Base-by-base conservation (phyloP, 192 early-diverging fungal species). In the Umbelopsis ramanniana region DNA sequence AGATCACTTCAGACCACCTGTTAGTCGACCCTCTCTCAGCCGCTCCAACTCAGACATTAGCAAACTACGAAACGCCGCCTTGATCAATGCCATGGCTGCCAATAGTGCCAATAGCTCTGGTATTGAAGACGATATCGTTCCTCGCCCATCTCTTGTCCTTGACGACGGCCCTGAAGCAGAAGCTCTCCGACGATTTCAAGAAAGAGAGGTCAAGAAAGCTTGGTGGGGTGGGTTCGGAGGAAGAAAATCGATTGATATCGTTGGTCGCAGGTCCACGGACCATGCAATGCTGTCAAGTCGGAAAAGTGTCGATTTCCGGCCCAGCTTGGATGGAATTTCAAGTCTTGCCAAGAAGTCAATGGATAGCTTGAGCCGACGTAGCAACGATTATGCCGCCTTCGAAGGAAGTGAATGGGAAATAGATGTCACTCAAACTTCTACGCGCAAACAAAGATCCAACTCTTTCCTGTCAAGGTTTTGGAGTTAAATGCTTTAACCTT, bases 191-290 rank as follows among this genome's bases (percentile, higher is more conserved):
- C 71, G 60, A 46, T 70, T 66, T 26, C 70, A 79, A 40, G 73
- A 79, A 33, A 71, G 63, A 29, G 74, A 80, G 29, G 67, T 71
- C 26, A 80, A 80, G n/a, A 80, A 80, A 43, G 29, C 75, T n/a
- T 80, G 79, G 79, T 76, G 75, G 74, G 55, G 53, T 23, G 69
- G 67, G 6, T 69, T 77, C 40, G 70, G 66, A 38, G 77, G 77
- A 29, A 60, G 77, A 19, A 75, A 79, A 45, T 69, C 73, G 9
- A 47, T 75, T 26, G 74, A 75, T 26, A 69, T 50, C 22, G 72
- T 75, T 22, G 66, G 67, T 33, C 73, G 77, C 40, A 66, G 69
- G 50, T 71, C 63, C 17, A 19, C 68, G 15, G 69, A 71, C 19
- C 57, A 63, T 35, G 17, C 33, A 15, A 35, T 33, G 29, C 15